A percentile compares a stretch with the other conserved stretches of the same genome.
Conservation (phyloP, 2,329 filamentous ascomycete genomes). For the Colletotrichum kahawae region DNA sequence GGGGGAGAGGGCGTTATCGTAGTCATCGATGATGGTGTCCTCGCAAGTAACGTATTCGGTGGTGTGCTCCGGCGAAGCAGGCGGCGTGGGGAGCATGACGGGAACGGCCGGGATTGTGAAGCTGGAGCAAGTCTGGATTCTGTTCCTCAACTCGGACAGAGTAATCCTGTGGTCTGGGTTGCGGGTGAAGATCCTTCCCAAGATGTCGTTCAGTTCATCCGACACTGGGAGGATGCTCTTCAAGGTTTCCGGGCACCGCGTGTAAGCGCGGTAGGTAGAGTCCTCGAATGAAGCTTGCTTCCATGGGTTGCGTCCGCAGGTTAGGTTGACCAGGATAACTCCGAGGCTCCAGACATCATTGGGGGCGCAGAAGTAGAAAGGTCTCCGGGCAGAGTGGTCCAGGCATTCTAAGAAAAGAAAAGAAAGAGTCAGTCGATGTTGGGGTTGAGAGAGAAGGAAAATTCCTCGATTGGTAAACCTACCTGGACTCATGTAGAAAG, state of each 20-base stretch:
- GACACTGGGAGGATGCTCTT: slow-evolving; percentile 92
- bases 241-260: slow-evolving; percentile 84
- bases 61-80: slow-evolving; percentile 45
- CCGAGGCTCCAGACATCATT: slow-evolving; percentile 99
- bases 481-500: slow-evolving; percentile 99
- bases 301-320: slow-evolving; percentile 98
- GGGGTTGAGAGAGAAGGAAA: slow-evolving; percentile 26
- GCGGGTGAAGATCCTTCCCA: slow-evolving; percentile 86
- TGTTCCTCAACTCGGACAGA: slow-evolving; percentile 76
- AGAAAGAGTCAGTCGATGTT: slow-evolving; percentile 33
- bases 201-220: slow-evolving; percentile 84
- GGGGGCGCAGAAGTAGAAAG: slow-evolving; percentile 87
- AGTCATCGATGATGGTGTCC: slow-evolving; percentile 48
- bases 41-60: slow-evolving; percentile 54
- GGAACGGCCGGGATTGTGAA: slow-evolving; percentile 64
- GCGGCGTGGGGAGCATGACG: slow-evolving; percentile 41
- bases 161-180: slow-evolving; percentile 84
- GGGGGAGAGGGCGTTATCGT: slow-evolving; percentile 54
- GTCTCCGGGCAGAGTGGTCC: slow-evolving; percentile 74
- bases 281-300: slow-evolving; percentile 94
- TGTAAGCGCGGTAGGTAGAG: slow-evolving; percentile 91
- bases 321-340: slow-evolving; percentile 96
- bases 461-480: slow-evolving; percentile 40
- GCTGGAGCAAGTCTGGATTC: slow-evolving; percentile 76
- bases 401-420: slow-evolving; percentile 74